A percentile compares a stretch with the other conserved stretches of the same genome.
Conservation (phyloP, 306 rosid species). For the Dalbergia cultrata region DNA sequence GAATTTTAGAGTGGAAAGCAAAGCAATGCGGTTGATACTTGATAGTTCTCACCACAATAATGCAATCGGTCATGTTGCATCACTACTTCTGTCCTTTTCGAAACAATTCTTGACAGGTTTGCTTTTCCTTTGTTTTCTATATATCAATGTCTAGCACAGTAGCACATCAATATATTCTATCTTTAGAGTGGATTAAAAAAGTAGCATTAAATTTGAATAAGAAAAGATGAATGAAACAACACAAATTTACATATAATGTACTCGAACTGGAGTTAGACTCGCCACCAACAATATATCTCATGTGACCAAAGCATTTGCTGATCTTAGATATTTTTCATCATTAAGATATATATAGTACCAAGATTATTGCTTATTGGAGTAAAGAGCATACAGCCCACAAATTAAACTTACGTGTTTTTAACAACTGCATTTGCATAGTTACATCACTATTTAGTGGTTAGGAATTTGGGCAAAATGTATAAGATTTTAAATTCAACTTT, state of each 20-base stretch:
- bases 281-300: not conserved
- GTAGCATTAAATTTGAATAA: no score
- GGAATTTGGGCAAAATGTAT: no score
- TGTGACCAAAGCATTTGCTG: not conserved
- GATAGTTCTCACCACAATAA: not conserved
- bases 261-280: not conserved
- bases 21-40: not conserved
- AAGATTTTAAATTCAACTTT: no score
- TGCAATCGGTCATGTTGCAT: not conserved
- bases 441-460: no score
- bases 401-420: no score
- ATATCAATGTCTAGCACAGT: not conserved
- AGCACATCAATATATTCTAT: not conserved
- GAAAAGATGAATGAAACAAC: no score
- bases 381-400: no score
- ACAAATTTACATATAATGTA: no score
- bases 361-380: no score
- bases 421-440: no score
- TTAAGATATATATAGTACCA: no score
- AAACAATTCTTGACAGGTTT: not conserved
- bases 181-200: not conserved
- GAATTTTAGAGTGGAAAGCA: not conserved
- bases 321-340: not conserved
- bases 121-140: not conserved
- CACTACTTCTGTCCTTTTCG: slow-evolving; percentile 9